A percentile compares a stretch with the other conserved stretches of the same genome.
These are phyloP conservation scores for Tetrapisispora pingtungensis DNA, from an alignment of 805 yeast genomes.

Conservation along the genomic window DNA sequence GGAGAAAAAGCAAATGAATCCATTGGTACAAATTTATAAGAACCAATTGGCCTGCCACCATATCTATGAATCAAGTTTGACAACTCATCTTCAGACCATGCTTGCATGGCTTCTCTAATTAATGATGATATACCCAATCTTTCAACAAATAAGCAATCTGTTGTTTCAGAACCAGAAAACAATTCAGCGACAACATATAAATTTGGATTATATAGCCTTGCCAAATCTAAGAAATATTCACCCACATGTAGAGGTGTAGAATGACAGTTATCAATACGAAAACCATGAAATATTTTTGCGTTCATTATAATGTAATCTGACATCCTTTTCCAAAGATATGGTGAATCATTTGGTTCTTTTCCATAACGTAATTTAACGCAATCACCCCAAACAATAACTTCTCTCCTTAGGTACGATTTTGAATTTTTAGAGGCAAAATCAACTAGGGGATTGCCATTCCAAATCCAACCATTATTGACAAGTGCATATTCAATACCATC, in stretches of 20 bases:
- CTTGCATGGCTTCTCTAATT: slow-evolving; percentile 96
- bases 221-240: slow-evolving; percentile 75
- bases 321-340: slow-evolving; percentile 85
- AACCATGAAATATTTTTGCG: slow-evolving; percentile 74
- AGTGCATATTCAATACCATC: slow-evolving; percentile 56
- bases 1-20: slow-evolving; percentile 67
- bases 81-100: slow-evolving; percentile 78
- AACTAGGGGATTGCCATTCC: slow-evolving; percentile 91
- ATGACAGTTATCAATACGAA: slow-evolving; percentile 91
- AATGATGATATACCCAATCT: slow-evolving; percentile 80
- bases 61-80: slow-evolving; percentile 81
- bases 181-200: slow-evolving; percentile 90
- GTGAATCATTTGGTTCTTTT: slow-evolving; percentile 64
- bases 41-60: slow-evolving; percentile 94
- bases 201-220: slow-evolving; percentile 75
- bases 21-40: slow-evolving; percentile 69
- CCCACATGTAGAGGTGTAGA: slow-evolving; percentile 96
- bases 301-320: slow-evolving; percentile 58
- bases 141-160: slow-evolving; percentile 86
- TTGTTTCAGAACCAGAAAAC: slow-evolving; percentile 83
- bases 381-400: slow-evolving; percentile 95
- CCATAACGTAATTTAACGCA: slow-evolving; percentile 93
- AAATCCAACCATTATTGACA: slow-evolving; percentile 97
- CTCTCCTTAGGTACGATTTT: slow-evolving; percentile 77
- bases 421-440: slow-evolving; percentile 82